These are phyloP conservation scores for Cylindrotheca closterium DNA, from an alignment of 108 stramenopile species.

Conservation along the genomic window DNA sequence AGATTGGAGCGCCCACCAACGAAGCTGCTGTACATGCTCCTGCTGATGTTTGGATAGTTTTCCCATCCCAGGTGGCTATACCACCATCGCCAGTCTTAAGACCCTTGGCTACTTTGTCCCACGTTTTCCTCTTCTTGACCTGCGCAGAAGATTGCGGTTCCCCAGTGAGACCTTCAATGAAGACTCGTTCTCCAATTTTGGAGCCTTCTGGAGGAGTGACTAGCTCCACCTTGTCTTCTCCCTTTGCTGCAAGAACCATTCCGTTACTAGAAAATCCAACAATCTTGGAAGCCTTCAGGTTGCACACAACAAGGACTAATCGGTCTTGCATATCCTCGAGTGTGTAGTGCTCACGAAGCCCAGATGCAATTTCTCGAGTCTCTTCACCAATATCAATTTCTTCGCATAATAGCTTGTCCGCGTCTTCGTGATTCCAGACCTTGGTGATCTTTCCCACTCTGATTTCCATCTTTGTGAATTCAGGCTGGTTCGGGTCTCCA, in stretches of 20 bases:
- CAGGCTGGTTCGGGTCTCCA: slow-evolving; percentile 59
- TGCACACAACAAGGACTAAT: slow-evolving; percentile 91
- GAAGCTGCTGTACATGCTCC: slow-evolving; percentile 69
- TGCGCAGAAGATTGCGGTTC: slow-evolving; percentile 80
- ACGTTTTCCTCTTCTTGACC: slow-evolving; percentile 88
- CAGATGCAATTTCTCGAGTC: slow-evolving; percentile 84
- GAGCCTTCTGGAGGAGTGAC: slow-evolving; percentile 79
- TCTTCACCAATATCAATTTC: slow-evolving; percentile 89
- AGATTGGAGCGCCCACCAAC: slow-evolving; percentile 76
- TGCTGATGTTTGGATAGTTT: slow-evolving; percentile 65
- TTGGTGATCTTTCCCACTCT: slow-evolving; percentile 82
- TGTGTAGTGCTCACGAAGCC: slow-evolving; percentile 81
- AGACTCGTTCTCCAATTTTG: slow-evolving; percentile 82
- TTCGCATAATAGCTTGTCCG: slow-evolving; percentile 92
- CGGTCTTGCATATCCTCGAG: slow-evolving; percentile 86
- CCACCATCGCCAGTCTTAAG: slow-evolving; percentile 79
- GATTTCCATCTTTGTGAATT: slow-evolving; percentile 91
- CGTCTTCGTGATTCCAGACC: slow-evolving; percentile 93
- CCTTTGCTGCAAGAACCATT: slow-evolving; percentile 91
- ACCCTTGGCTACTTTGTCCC: slow-evolving; percentile 67
- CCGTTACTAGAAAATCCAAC: slow-evolving; percentile 84
- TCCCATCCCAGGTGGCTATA: slow-evolving; percentile 80
- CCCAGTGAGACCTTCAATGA: slow-evolving; percentile 74
- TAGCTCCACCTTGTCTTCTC: slow-evolving; percentile 74
- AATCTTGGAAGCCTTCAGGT: slow-evolving; percentile 90